Conservation (phyloP, 192 early-diverging fungal genomes). For the Physocladia obscura region DNA sequence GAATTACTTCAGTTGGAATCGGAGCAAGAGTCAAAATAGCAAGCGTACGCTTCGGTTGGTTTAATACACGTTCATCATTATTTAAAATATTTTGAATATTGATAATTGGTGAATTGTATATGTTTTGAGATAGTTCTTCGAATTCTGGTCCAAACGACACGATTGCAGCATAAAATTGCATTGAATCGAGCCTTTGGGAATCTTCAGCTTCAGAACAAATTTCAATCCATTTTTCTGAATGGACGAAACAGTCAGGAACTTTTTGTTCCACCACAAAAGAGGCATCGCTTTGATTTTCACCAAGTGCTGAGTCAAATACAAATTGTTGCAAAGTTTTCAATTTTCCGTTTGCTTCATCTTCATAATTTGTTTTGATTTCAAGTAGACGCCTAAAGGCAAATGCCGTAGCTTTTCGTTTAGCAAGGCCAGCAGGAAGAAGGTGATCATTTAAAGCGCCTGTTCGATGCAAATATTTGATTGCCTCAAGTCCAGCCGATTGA, state of each 20-base stretch:
- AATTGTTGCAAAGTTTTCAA: not conserved
- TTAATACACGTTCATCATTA: not conserved
- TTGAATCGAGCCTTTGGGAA: not conserved
- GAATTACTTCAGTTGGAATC: slow-evolving; percentile 30
- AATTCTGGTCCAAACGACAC: slow-evolving; percentile 38
- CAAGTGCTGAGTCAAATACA: slow-evolving; percentile 10
- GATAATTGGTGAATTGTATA: slow-evolving; percentile 28
- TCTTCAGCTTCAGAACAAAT: not conserved
- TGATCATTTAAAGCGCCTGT: slow-evolving; percentile 72
- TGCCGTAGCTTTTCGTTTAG: not conserved
- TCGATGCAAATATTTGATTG: slow-evolving; percentile 67
- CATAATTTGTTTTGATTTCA: not conserved
- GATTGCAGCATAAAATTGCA: slow-evolving; percentile 32
- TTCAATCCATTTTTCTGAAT: not conserved
- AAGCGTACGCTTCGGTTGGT: slow-evolving; percentile 34
- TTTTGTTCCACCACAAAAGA: not conserved
- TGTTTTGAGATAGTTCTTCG: slow-evolving; percentile 29
- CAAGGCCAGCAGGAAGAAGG: slow-evolving; percentile 52
- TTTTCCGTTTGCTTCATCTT: not conserved
- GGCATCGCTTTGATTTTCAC: slow-evolving; percentile 2
- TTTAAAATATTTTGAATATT: not conserved
- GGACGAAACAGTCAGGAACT: not conserved
- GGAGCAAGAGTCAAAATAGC: slow-evolving; percentile 36
- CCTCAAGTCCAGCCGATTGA: slow-evolving; percentile 68
- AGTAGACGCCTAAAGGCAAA: slow-evolving; percentile 1